Evolutionary conservation across 495 filamentous ascomycete genomes (phyloP).

Genomic region (Annulohypoxylon nitens): DNA sequence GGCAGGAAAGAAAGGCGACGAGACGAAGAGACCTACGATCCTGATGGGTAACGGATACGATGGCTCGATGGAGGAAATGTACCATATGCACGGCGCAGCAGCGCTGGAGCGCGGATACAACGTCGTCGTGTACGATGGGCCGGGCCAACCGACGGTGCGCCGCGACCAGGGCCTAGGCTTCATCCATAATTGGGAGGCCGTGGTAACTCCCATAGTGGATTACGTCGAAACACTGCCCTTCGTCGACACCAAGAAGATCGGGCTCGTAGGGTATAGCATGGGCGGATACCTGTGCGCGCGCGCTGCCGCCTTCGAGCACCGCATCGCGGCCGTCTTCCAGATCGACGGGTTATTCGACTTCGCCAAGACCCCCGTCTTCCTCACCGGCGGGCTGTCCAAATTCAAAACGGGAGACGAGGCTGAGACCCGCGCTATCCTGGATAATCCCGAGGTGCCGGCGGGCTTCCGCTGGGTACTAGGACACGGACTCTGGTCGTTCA

Average conservation of each 20-base stretch:
- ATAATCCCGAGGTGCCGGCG: slow-evolving; percentile 10
- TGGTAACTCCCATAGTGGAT: slow-evolving; percentile 60
- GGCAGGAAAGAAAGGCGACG: slow-evolving; percentile 15
- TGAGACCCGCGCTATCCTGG: slow-evolving; percentile 25
- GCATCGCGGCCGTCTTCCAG: slow-evolving; percentile 55
- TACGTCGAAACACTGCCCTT: slow-evolving; percentile 48
- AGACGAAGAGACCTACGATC: slow-evolving; percentile 51
- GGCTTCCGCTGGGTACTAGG: slow-evolving; percentile 52
- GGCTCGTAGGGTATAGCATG: slow-evolving; percentile 55
- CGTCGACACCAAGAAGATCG: slow-evolving; percentile 50
- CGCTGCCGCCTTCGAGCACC: slow-evolving; percentile 60
- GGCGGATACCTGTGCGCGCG: slow-evolving; percentile 56
- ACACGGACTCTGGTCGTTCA: slow-evolving; percentile 59
- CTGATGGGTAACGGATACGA: slow-evolving; percentile 59
- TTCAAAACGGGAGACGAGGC: slow-evolving; percentile 13
- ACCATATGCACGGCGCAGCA: slow-evolving; percentile 51
- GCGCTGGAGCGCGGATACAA: slow-evolving; percentile 61
- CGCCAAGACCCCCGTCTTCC: slow-evolving; percentile 14
- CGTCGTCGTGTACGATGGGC: slow-evolving; percentile 63
- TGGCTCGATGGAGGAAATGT: slow-evolving; percentile 59
- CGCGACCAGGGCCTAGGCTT: slow-evolving; percentile 62
- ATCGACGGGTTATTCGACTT: slow-evolving; percentile 57
- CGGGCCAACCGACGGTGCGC: slow-evolving; percentile 61
- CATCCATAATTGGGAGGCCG: slow-evolving; percentile 64
- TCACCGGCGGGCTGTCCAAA: not conserved